These are phyloP conservation scores for Podospora comata DNA, from an alignment of 495 filamentous ascomycete genomes.

Conservation along the genomic window DNA sequence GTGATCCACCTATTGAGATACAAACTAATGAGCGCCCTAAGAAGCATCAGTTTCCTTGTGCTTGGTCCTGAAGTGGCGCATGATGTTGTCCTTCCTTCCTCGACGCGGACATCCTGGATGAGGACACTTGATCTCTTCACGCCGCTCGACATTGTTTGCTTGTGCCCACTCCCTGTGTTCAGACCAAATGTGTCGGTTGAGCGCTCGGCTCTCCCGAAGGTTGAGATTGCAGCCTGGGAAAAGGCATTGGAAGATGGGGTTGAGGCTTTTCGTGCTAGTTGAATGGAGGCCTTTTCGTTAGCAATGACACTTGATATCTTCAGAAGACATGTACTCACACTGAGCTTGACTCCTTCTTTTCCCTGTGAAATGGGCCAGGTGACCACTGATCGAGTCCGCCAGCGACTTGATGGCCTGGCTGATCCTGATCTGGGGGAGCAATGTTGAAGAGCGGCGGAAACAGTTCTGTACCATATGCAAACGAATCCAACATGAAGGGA, in stretches of 20 bases:
- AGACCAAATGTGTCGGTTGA: background rate
- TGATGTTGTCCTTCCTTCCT: background rate
- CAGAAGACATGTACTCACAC: background rate
- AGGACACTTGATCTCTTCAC: background rate
- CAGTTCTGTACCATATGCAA: background rate
- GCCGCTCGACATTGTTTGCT: background rate
- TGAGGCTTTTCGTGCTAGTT: background rate
- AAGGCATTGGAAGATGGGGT: background rate
- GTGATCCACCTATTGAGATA: too few relatives aligned
- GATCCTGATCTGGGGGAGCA: background rate
- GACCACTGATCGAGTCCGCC: background rate
- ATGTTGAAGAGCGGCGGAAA: background rate
- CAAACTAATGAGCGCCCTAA: too few relatives aligned
- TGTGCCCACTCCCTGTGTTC: background rate
- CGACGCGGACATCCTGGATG: background rate
- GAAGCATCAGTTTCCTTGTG: background rate
- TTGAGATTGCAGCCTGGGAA: background rate
- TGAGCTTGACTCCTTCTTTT: background rate
- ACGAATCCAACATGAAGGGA: background rate
- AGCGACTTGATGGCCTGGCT: background rate
- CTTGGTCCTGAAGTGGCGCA: background rate
- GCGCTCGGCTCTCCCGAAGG: background rate
- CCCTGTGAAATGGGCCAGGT: background rate
- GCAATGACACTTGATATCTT: too few relatives aligned
- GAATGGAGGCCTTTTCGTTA: background rate